Evolutionary conservation across 140 eudicot species (phyloP).

Genomic region (Cichorium intybus): DNA sequence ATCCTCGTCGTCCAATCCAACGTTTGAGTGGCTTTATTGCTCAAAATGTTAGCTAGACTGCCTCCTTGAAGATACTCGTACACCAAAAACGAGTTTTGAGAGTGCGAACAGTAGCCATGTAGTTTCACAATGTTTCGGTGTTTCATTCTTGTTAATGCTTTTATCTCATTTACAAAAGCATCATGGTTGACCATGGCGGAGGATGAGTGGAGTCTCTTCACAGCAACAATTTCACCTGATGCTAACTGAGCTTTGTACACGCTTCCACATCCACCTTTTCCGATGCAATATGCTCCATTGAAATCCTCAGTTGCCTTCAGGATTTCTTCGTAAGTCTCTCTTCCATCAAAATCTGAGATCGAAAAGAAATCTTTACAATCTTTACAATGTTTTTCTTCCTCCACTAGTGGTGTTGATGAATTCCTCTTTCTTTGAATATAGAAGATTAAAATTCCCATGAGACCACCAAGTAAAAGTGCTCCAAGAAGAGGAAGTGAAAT

Average conservation of each 20-base stretch:
- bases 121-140: slow-evolving; percentile 43
- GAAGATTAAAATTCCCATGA: neutral
- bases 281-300: slow-evolving; percentile 36
- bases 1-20: slow-evolving; percentile 40
- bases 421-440: neutral
- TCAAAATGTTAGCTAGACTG: slow-evolving; percentile 26
- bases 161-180: slow-evolving; percentile 32
- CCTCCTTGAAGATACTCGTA: slow-evolving; percentile 39
- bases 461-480: slow-evolving; percentile 18
- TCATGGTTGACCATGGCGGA: slow-evolving; percentile 10
- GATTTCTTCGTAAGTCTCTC: slow-evolving; percentile 25
- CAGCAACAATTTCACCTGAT: slow-evolving; percentile 27
- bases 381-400: neutral
- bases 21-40: slow-evolving; percentile 7
- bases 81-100: slow-evolving; percentile 25
- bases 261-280: slow-evolving; percentile 39
- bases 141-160: slow-evolving; percentile 30
- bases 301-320: slow-evolving; percentile 30
- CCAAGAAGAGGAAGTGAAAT: slow-evolving; percentile 28
- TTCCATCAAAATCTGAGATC: slow-evolving; percentile 27
- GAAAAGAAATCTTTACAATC: slow-evolving; percentile 17
- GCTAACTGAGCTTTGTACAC: slow-evolving; percentile 37
- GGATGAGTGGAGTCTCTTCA: slow-evolving; percentile 29
- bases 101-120: slow-evolving; percentile 31
- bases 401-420: neutral